Evolutionary conservation across 352 stramenopile species (phyloP).

Genomic region (Phytophthora ramorum): DNA sequence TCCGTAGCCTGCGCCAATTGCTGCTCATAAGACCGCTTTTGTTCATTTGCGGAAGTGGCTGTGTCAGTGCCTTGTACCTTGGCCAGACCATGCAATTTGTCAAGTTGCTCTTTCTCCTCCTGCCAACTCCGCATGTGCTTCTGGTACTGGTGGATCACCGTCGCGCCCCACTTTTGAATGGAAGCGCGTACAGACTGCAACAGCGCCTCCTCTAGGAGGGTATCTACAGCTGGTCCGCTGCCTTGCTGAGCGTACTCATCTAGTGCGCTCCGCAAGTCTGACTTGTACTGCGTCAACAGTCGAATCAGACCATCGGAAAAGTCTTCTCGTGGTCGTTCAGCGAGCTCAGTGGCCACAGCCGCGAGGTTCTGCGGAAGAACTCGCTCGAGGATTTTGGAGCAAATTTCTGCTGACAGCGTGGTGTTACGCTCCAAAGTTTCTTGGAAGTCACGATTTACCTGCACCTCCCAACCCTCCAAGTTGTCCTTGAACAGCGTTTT

Average conservation of each 20-base stretch:
- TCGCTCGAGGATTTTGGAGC: slow-evolving; percentile 26
- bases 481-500: slow-evolving; percentile 40
- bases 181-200: slow-evolving; percentile 46
- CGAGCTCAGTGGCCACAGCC: slow-evolving; percentile 43
- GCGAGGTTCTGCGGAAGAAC: slow-evolving; percentile 53
- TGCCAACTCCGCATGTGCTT: slow-evolving; percentile 44
- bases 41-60: slow-evolving; percentile 43
- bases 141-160: slow-evolving; percentile 62
- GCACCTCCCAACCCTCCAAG: slow-evolving; percentile 27
- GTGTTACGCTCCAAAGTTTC: slow-evolving; percentile 21
- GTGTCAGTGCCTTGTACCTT: slow-evolving; percentile 37
- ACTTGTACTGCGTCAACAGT: slow-evolving; percentile 69
- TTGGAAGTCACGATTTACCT: slow-evolving; percentile 31
- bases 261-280: slow-evolving; percentile 51
- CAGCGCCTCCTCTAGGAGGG: slow-evolving; percentile 44
- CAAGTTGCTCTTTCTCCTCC: slow-evolving; percentile 38
- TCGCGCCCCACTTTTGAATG: slow-evolving; percentile 51
- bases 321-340: slow-evolving; percentile 42
- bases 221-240: slow-evolving; percentile 35
- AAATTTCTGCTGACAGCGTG: slow-evolving; percentile 20
- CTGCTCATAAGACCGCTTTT: slow-evolving; percentile 56
- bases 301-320: slow-evolving; percentile 61
- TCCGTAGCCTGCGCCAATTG: slow-evolving; percentile 55
- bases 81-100: slow-evolving; percentile 32
- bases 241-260: slow-evolving; percentile 44